Evolutionary conservation across 176 grass and related monocot species (phyloP), one percentile per base, ranked within the genome.

Genomic region (maize (Zea mays)): DNA sequence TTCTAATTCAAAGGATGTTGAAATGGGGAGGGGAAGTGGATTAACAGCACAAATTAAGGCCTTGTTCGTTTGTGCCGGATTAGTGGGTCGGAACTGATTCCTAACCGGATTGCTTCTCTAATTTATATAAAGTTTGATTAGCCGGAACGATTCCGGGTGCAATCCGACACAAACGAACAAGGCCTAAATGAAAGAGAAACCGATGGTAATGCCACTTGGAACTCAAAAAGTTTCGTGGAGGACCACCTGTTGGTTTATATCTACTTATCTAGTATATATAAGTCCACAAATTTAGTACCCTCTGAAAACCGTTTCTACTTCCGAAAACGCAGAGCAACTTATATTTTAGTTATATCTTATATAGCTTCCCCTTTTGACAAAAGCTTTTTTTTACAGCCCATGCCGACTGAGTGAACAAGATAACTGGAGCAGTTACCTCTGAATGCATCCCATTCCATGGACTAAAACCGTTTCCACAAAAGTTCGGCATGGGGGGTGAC

Each of bases 381-480:
- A 78, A 60, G 40, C n/a, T 49, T 20, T 78, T 69, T 63, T 82
- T 66, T 55, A 38, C 49, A 82, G 46, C 49, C 27, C 27, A 40
- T 4, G 62, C 16, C 12, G 3, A n/a, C 6, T 10, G 15, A 36
- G 44, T 5, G 14, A 84, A 76, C 65, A 81, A 62, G 35, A 72
- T 44, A 39, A 50, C 67, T 36, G 45, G 62, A 0, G 8, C n/a
- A 66, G 70, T 83, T 87, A 97, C 93, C 86, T 97, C 90, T 38
- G 74, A 89, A 73, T 82, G 84, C 34, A 83, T 75, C 75, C 90
- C 84, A 57, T 46, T 90, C 93, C 86, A 91, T 33, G 79, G 81
- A 75, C 88, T 91, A 43, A 91, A 91, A 77, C 86, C 81, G 66
- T 87, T 97, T 43, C 84, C 88, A 14, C 86, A 85, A 33, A 88